Conservation (phyloP, 2,329 filamentous ascomycete species). For the Colletotrichum echinochloae region DNA sequence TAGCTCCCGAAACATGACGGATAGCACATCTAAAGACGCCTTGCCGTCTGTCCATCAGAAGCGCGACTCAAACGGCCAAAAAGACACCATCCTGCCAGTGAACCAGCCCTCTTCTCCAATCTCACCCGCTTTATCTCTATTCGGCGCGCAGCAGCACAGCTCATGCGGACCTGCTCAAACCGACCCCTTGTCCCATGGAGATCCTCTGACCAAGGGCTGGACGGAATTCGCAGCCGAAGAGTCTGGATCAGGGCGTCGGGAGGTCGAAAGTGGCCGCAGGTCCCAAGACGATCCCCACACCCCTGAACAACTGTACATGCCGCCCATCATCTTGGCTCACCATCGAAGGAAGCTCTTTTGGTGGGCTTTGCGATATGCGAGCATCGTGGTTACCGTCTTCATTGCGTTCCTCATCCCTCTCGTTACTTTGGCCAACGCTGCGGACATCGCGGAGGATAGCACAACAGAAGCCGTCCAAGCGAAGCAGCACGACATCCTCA, state of each 20-base stretch:
- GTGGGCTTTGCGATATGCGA: conserved; percentile 42
- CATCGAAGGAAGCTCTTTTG: conserved; percentile 27
- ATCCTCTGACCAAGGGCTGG: not conserved
- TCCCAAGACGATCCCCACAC: not conserved
- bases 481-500: conserved; percentile 38
- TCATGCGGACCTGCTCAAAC: not conserved
- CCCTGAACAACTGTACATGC: not conserved
- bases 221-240: conserved; percentile 7
- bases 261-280: not conserved
- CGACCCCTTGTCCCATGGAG: not conserved
- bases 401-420: conserved; percentile 42
- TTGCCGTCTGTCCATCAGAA: conserved; percentile 9
- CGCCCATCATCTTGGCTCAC: not conserved
- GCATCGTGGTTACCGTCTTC: conserved; percentile 40
- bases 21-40: not conserved
- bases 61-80: not conserved
- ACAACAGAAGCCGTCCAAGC: conserved; percentile 30
- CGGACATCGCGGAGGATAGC: conserved; percentile 27
- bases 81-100: not conserved
- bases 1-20: not conserved
- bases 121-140: not conserved
- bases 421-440: conserved; percentile 40
- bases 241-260: conserved; percentile 2
- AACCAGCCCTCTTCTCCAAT: not conserved
- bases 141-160: not conserved